Conservation (phyloP, 2,329 filamentous ascomycete genomes). For the Colletotrichum sp. region DNA sequence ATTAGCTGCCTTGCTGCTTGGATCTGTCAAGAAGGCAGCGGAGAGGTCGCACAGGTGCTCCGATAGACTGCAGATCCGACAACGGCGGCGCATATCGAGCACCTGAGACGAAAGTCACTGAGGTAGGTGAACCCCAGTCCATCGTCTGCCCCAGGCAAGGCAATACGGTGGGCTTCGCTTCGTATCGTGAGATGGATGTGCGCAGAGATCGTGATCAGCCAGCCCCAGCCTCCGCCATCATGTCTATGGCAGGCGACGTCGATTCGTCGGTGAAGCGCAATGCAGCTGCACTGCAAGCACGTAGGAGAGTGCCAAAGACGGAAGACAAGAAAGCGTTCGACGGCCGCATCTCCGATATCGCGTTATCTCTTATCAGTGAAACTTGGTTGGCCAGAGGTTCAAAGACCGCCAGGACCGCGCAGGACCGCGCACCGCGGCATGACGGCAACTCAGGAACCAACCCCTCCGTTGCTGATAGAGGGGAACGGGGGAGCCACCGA, state of each 20-base stretch:
- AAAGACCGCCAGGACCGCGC: background rate
- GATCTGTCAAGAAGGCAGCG: background rate
- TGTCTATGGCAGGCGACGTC: background rate
- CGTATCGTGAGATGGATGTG: background rate
- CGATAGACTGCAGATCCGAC: background rate
- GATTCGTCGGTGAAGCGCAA: background rate
- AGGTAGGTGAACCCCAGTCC: background rate
- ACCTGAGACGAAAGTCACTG: background rate
- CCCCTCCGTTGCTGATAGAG: constrained; percentile 10
- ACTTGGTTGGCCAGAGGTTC: background rate
- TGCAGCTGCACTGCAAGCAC: background rate
- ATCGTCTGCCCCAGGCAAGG: background rate
- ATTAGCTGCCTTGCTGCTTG: background rate
- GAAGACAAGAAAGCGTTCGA: background rate
- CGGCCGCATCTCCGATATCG: constrained; percentile 17
- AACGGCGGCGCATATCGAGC: background rate
- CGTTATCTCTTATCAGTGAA: constrained; percentile 21
- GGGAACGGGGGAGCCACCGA: background rate
- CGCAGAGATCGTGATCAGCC: background rate
- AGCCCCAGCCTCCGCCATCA: background rate
- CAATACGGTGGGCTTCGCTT: background rate
- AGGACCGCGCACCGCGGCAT: background rate
- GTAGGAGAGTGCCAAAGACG: background rate
- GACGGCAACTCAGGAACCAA: constrained; percentile 14
- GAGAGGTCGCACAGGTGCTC: background rate